Percentiles rank a stretch among this genome's conserved stretches.
phyloP scores from a whole-genome alignment of 2,329 filamentous ascomycete species.

The Aspergillus proliferans region DNA sequence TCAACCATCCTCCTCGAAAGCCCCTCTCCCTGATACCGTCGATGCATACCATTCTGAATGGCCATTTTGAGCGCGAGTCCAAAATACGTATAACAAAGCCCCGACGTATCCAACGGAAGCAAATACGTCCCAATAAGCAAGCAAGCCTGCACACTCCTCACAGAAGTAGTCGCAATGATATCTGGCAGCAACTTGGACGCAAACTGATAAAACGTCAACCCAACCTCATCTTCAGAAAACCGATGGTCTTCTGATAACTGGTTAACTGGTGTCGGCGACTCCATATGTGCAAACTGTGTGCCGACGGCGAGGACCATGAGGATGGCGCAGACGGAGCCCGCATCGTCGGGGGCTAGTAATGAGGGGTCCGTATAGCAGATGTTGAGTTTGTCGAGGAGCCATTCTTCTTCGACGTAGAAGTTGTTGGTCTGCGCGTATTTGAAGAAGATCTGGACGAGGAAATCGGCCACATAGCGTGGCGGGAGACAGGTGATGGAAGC shows the following conservation, averaged over 20 bases:
- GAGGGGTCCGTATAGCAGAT: conserved; percentile 32
- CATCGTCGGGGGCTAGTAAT: conserved; percentile 32
- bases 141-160: conserved; percentile 55
- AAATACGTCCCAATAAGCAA: conserved; percentile 52
- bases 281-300: conserved; percentile 40
- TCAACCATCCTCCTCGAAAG: conserved; percentile 47
- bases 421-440: conserved; percentile 41
- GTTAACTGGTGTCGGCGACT: conserved; percentile 33
- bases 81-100: conserved; percentile 53
- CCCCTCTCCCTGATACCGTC: conserved; percentile 44
- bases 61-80: conserved; percentile 52
- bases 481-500: conserved; percentile 36
- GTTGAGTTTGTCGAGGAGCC: conserved; percentile 35
- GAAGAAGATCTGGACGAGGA: conserved; percentile 39
- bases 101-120: conserved; percentile 51
- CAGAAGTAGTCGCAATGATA: conserved; percentile 51
- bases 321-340: conserved; percentile 36
- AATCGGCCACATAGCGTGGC: conserved; percentile 39
- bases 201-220: conserved; percentile 52
- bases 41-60: conserved; percentile 57
- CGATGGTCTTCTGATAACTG: conserved; percentile 28
- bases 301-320: conserved; percentile 40
- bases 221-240: conserved; percentile 49
- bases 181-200: conserved; percentile 51
- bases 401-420: conserved; percentile 39